Conservation (phyloP, 2,329 filamentous ascomycete genomes). For the Colletotrichum australisinense region DNA sequence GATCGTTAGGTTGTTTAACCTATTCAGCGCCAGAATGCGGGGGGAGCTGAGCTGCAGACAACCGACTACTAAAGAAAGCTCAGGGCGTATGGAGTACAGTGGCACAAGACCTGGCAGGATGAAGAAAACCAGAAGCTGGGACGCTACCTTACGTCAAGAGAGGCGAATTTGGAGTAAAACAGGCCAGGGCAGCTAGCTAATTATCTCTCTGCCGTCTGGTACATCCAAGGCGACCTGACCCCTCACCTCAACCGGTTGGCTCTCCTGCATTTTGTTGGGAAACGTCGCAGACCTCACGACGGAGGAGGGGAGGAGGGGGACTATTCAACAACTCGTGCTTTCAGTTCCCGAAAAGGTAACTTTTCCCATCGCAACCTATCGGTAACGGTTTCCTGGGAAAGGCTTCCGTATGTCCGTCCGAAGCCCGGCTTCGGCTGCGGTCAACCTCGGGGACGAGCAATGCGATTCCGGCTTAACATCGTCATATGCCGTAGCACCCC, state of each 20-base stretch:
- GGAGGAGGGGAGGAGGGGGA: background rate
- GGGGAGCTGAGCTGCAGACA: slow-evolving; percentile 3
- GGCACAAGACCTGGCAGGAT: background rate
- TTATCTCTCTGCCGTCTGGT: background rate
- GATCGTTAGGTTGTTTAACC: slow-evolving; percentile 6
- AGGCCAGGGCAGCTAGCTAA: background rate
- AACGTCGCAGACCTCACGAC: slow-evolving; percentile 3
- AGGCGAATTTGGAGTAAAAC: background rate
- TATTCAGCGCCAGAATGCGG: slow-evolving; percentile 22
- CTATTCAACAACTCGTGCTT: slow-evolving; percentile 21
- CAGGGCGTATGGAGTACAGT: background rate
- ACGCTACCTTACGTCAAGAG: background rate
- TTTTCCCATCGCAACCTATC: background rate
- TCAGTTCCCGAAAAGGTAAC: background rate
- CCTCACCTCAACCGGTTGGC: slow-evolving; percentile 30
- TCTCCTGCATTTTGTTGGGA: slow-evolving; percentile 34
- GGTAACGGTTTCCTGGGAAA: background rate
- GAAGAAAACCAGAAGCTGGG: background rate
- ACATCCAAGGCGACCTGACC: background rate
- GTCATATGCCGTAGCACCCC: background rate
- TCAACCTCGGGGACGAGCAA: background rate
- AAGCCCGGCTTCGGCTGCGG: background rate
- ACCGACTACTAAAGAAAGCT: background rate
- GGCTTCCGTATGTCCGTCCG: background rate
- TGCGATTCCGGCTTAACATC: background rate